Base-by-base conservation (phyloP, 2,329 filamentous ascomycete species). In the Lachnellula willkommii region DNA sequence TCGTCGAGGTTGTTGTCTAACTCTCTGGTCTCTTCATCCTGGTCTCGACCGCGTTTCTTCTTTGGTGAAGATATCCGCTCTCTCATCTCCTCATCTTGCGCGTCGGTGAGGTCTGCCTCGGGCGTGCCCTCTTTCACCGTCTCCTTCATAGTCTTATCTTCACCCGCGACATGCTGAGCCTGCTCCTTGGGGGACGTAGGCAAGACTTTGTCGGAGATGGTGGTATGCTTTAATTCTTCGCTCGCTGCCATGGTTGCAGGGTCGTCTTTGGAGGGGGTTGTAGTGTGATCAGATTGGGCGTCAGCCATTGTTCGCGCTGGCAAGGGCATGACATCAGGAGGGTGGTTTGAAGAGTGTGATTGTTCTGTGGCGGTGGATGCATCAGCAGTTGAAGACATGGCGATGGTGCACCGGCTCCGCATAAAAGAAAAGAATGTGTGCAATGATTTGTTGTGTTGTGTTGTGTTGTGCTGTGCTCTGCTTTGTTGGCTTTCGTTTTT, bases 211-310 rank as follows among this genome's bases (percentile, higher is more conserved):
- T 71, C 82, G 15, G 83, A 86, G 60, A 87, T 85, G 52, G 74
- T 77, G 9, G 83, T 84, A 60, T 86, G 81, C 71, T 80, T 83
- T 42, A 87, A 76, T 71, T 87, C 83, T 65, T 84, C 79, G 59
- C 83, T 79, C 37, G 83, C 76, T 51, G 82, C 82, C 56, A 80
- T 80, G 42, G 83, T 87, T 65, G 83, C 82, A 37, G 81, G 79
- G 68, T 87, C 83, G 63, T 87, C 83, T 26, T 62, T 65, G 26
- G 62, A 51, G 7, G 52, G 26, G 20, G 53, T 51, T 42, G 43
- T 47, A 24, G 22, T 47, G 6, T 58, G 53, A 36, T 63, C 57
- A 39, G 50, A 48, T 47, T 52, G 47, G 28, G 50, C 51, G n/a
- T 64, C 62, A 32, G 52, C 53, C 53, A 60, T 52, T 47, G 54